Evolutionary conservation across 2,329 filamentous ascomycete genomes (phyloP), one percentile per base, ranked within the genome.

Genomic region (Fusarium duplospermum): DNA sequence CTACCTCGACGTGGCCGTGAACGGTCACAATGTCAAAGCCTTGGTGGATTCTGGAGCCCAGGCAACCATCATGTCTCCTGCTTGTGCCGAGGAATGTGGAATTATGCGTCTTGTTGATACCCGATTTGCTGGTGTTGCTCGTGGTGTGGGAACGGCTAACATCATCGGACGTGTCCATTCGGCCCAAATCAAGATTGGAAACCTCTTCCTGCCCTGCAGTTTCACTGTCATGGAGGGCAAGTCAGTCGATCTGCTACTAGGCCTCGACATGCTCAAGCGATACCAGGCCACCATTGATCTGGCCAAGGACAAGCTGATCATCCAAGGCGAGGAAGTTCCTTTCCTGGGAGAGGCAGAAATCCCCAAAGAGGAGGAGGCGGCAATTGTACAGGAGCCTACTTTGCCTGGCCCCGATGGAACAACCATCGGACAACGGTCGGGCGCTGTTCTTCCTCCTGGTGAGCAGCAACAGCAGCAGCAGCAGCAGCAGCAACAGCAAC

Each of bases 151-250:
- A 63, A 98, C 96, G 1, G 96, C 96, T 27, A 93, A 92, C 67
- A 98, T 99, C 77, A 92, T 99, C 22, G 96, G 96, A 35, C 94
- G 96, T 62, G 96, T 99, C 4, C 96, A 99, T 83, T 94, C 94
- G 24, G 96, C 96, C 11, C 94, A 96, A 83, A 97, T 99, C 83
- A 96, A 94, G 83, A 96, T 99, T 76, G 96, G 96, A 62, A 91
- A 89, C 47, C 90, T 96, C 71, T 95, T 94, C 81, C 87, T 99
- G 76, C 93, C 96, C 4, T 98, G 95, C 85, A 96, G 95, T 69
- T 99, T 99, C 83, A 99, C 96, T 4, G 96, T 99, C 80, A 99
- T 99, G 96, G 96, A 99, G 85, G 96, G 96, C 74, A 99, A 98
- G 84, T 92, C 94, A 62, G 96, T 99, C 27, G 96, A 98, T 81